phyloP scores from a whole-genome alignment of 257 asterid genomes.

The Misopates orontium region DNA sequence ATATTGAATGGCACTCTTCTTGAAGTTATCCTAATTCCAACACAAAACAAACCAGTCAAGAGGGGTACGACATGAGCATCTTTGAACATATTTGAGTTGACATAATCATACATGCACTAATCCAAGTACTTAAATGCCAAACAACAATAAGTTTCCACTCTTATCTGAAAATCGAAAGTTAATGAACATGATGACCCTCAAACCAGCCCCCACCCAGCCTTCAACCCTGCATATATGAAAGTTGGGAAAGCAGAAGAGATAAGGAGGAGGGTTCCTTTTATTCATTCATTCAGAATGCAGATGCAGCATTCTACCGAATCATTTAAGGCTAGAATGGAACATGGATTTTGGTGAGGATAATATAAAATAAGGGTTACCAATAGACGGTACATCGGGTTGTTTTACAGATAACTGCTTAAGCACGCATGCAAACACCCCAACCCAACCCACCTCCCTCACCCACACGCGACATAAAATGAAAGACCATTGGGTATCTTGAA shows the following conservation, averaged over 20 bases:
- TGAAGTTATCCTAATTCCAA: slow-evolving; percentile 44
- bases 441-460: no score
- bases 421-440: no score
- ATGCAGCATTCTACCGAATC: neutral
- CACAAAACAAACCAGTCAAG: slow-evolving; percentile 19
- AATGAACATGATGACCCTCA: slow-evolving; percentile 2
- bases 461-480: neutral
- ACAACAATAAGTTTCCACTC: neutral
- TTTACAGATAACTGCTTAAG: no score
- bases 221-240: neutral
- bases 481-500: neutral
- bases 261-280: neutral
- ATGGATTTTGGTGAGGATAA: neutral
- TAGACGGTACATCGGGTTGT: neutral
- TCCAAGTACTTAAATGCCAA: no score
- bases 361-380: neutral
- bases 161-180: neutral
- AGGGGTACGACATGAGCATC: neutral
- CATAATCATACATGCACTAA: no score
- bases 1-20: slow-evolving; percentile 38
- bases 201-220: neutral
- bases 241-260: neutral
- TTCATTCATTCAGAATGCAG: neutral
- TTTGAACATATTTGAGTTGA: neutral
- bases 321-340: neutral